Evolutionary conservation across 192 early-diverging fungal genomes (phyloP), one percentile per base, ranked within the genome.

Genomic region (Coemansia sp.): DNA sequence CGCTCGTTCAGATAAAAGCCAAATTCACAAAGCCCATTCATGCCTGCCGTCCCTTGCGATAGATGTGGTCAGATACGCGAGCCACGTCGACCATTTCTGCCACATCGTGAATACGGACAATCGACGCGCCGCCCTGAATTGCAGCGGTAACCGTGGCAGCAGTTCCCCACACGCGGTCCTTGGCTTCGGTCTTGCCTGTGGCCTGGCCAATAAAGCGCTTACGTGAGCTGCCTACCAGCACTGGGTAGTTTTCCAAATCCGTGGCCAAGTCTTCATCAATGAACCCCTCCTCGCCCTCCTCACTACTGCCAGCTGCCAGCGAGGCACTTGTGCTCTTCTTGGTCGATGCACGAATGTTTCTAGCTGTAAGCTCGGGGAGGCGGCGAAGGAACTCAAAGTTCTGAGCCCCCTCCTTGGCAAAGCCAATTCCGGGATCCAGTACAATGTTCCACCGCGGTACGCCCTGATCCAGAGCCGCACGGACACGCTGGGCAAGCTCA

Each of bases 371-470:
- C 50, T 90, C 84, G 1, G 77, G 65, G 24, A 99, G 78, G 4
- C 89, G 79, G 31, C 89, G 85, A 59, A 99, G 73, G 26, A 99
- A 74, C 68, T 93, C 89, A 77, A 95, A 88, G 74, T 90, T 92
- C 71, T 99, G 97, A 3, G 86, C 85, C 24, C 82, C 84, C 8
- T 89, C 88, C 80, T 99, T 99, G 33, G 96, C 94, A 84, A 99
- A 99, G 1, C 97, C 97, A 62, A 99, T 87, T 23, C 97, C 97
- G 11, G 97, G 97, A 66, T 99, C 97, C 3, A 96, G 76, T 65
- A 96, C 91, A 24, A 99, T 93, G 76, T 98, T 98, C 97, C 97
- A 99, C 10, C 95, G 85, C 42, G 87, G 84, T 5, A 99, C 87
- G 48, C 97, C 97, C 2, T 85, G 82, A n/a, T 78, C 69, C 20